Evolutionary conservation across 2,329 filamentous ascomycete species (phyloP).

Genomic region (Rutstroemia sp.): DNA sequence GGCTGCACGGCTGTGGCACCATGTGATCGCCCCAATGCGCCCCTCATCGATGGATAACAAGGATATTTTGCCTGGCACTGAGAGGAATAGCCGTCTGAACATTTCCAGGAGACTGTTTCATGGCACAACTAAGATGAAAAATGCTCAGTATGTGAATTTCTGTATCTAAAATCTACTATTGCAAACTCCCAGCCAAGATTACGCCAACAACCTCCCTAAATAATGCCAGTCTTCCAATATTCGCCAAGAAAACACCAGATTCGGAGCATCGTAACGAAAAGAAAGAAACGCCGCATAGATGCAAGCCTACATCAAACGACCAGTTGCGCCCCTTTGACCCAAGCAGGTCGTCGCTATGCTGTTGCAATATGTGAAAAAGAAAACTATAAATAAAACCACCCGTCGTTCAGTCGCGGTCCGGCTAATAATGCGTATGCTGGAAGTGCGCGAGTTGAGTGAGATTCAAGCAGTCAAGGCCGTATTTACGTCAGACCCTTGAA

Average conservation of each 20-base stretch:
- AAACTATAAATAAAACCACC: constrained; percentile 10
- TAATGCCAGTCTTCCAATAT: not conserved
- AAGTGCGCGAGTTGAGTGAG: not conserved
- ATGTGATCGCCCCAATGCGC: not conserved
- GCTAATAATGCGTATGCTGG: not conserved
- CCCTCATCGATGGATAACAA: not conserved
- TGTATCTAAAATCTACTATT: constrained; percentile 2
- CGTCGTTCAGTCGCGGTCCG: not conserved
- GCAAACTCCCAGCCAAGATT: not conserved
- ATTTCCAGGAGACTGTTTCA: no score
- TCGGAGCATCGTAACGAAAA: not conserved
- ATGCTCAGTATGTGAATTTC: not conserved
- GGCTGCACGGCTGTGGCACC: no score
- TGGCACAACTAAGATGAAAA: not conserved
- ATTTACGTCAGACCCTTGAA: no score
- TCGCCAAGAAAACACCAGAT: constrained; percentile 3
- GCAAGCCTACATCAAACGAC: constrained; percentile 11
- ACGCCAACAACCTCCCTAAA: not conserved
- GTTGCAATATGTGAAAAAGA: constrained; percentile 17
- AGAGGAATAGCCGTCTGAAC: no score
- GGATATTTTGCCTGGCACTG: not conserved
- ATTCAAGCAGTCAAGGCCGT: not conserved
- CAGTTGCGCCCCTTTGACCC: constrained; percentile 17
- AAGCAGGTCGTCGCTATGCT: constrained; percentile 19
- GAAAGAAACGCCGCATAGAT: constrained; percentile 13